Conservation (phyloP, 495 filamentous ascomycete genomes). For the Thermothielavioides terrestris region DNA sequence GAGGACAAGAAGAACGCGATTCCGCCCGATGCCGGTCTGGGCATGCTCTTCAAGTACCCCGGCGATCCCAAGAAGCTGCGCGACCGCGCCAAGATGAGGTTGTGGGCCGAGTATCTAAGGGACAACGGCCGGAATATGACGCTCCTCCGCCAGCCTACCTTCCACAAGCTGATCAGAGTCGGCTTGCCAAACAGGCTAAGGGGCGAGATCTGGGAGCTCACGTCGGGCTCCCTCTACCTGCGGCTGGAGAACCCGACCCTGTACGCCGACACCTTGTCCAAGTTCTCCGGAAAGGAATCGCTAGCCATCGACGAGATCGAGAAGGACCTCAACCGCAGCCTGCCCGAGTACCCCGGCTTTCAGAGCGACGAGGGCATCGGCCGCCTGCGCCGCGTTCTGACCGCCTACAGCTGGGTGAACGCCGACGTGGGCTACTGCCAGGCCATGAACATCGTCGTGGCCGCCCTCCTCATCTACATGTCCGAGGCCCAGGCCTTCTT, state of each 20-base stretch:
- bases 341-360: slow-evolving; percentile 95
- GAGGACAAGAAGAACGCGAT: slow-evolving; percentile 48
- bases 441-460: slow-evolving; percentile 98
- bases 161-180: slow-evolving; percentile 93
- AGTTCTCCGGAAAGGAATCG: slow-evolving; percentile 74
- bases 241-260: slow-evolving; percentile 76
- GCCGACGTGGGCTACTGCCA: slow-evolving; percentile 95
- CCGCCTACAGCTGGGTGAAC: slow-evolving; percentile 94
- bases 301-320: slow-evolving; percentile 98
- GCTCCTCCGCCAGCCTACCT: slow-evolving; percentile 87
- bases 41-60: slow-evolving; percentile 88
- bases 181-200: slow-evolving; percentile 87
- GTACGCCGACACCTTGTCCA: slow-evolving; percentile 72
- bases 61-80: slow-evolving; percentile 92
- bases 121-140: slow-evolving; percentile 94
- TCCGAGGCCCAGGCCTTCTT: slow-evolving; percentile 95
- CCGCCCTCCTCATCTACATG: slow-evolving; percentile 94
- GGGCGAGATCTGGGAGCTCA: slow-evolving; percentile 93
- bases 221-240: slow-evolving; percentile 81
- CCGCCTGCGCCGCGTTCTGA: slow-evolving; percentile 78
- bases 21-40: slow-evolving; percentile 84
- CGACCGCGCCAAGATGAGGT: slow-evolving; percentile 91
- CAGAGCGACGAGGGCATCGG: slow-evolving; percentile 95
- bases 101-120: slow-evolving; percentile 93
- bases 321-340: slow-evolving; percentile 90